These are phyloP conservation scores for Crucibulum laeve DNA, from an alignment of 768 basidiomycete species.

Conservation along the genomic window DNA sequence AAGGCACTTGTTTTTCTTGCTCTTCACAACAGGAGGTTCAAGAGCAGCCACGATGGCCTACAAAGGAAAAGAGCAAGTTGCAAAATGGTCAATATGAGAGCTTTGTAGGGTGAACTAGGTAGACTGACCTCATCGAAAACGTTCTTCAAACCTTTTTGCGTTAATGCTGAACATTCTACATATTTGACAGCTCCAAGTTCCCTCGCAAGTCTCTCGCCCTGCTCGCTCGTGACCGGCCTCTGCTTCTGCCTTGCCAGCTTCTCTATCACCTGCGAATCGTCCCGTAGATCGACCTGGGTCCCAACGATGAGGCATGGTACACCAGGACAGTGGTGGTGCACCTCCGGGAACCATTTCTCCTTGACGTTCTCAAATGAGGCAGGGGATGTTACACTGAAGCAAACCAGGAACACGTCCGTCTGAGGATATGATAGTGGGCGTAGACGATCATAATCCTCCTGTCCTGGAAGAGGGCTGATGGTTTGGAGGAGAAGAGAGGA, in stretches of 20 bases:
- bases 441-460: constrained; percentile 99
- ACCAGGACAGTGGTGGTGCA: constrained; percentile 98
- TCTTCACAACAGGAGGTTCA: constrained; percentile 91
- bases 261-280: constrained; percentile 89
- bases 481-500: constrained; percentile 1
- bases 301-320: constrained; percentile 99
- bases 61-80: constrained; percentile 5
- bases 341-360: constrained; percentile 99
- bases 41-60: constrained; percentile 98
- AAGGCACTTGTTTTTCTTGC: constrained; percentile 74
- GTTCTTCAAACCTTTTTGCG: constrained; percentile 99
- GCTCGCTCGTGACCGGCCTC: constrained; percentile 81
- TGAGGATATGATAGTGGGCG: constrained; percentile 99
- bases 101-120: not conserved
- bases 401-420: constrained; percentile 99
- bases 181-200: constrained; percentile 99
- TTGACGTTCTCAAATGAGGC: constrained; percentile 99
- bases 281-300: constrained; percentile 95
- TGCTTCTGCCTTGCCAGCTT: constrained; percentile 97
- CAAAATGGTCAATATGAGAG: not conserved
- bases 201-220: constrained; percentile 92
- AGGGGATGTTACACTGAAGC: constrained; percentile 97
- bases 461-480: constrained; percentile 47
- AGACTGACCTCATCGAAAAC: constrained; percentile 97
- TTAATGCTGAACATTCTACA: constrained; percentile 98